These are phyloP conservation scores for Coccomyxa sp. DNA, from an alignment of 139 green algal species.

Conservation along the genomic window DNA sequence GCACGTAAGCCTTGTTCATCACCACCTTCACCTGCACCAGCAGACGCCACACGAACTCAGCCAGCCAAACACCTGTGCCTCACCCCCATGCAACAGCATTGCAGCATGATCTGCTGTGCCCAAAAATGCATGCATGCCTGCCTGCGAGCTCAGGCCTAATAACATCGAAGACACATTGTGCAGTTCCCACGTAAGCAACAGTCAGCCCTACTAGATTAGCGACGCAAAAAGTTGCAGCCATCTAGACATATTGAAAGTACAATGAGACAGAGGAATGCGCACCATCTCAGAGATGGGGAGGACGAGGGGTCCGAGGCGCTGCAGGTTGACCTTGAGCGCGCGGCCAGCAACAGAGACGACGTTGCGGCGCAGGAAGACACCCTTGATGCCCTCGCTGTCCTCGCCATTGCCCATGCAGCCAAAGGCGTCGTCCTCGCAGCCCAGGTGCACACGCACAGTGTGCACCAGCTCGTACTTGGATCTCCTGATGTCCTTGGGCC, in stretches of 20 bases:
- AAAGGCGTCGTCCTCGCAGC: constrained; percentile 34
- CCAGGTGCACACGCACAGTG: constrained; percentile 32
- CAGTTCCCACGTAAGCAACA: neutral
- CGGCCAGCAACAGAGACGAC: constrained; percentile 58
- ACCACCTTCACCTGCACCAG: constrained; percentile 4
- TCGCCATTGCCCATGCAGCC: constrained; percentile 37
- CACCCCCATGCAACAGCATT: too few relatives aligned
- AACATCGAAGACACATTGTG: neutral
- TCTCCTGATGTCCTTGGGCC: constrained; percentile 24
- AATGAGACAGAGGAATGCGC: neutral
- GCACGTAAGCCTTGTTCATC: constrained; percentile 42
- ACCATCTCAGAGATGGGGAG: constrained; percentile 56
- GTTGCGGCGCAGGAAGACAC: constrained; percentile 56
- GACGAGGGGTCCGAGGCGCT: constrained; percentile 48
- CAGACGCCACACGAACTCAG: neutral
- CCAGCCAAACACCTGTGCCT: neutral
- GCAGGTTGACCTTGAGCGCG: constrained; percentile 65
- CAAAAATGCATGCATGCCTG: too few relatives aligned
- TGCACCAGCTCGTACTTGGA: constrained; percentile 45
- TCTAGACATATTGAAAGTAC: too few relatives aligned
- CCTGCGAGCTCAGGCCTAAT: neutral
- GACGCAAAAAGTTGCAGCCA: too few relatives aligned
- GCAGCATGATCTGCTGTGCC: too few relatives aligned
- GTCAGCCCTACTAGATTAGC: too few relatives aligned
- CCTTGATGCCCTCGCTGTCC: constrained; percentile 29